Conservation (phyloP, 1,284 basidiomycete species). For the Pseudozyma hubeiensis region DNA sequence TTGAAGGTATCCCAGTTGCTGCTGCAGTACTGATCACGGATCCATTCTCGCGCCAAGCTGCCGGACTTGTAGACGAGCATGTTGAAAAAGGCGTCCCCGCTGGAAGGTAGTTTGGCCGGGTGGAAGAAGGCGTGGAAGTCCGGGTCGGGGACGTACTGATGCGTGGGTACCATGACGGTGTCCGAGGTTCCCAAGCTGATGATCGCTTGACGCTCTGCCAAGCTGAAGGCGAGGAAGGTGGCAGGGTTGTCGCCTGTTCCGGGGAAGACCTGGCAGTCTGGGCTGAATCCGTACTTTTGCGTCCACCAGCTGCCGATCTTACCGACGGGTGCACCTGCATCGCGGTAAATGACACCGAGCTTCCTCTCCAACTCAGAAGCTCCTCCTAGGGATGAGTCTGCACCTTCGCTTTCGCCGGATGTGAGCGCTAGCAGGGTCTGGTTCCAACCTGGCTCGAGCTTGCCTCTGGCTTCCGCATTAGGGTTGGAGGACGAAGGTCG, state of each 20-base stretch:
- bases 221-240: slow-evolving; percentile 79
- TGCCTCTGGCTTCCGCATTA: slow-evolving; percentile 70
- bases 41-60: slow-evolving; percentile 75
- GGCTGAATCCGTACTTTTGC: slow-evolving; percentile 79
- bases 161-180: slow-evolving; percentile 80
- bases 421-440: slow-evolving; percentile 44
- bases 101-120: slow-evolving; percentile 65
- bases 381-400: slow-evolving; percentile 38
- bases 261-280: slow-evolving; percentile 82
- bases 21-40: slow-evolving; percentile 78
- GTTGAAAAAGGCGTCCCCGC: slow-evolving; percentile 68
- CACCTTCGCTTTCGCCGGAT: slow-evolving; percentile 70
- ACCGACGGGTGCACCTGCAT: slow-evolving; percentile 78
- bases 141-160: slow-evolving; percentile 69
- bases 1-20: slow-evolving; percentile 81
- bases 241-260: slow-evolving; percentile 94
- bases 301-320: slow-evolving; percentile 79
- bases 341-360: slow-evolving; percentile 80
- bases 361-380: slow-evolving; percentile 78
- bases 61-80: slow-evolving; percentile 72
- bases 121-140: slow-evolving; percentile 72
- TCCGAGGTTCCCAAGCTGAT: slow-evolving; percentile 92
- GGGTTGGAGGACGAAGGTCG: slow-evolving; percentile 78
- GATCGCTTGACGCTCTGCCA: slow-evolving; percentile 82
- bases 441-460: slow-evolving; percentile 58